Base-by-base conservation (phyloP, 2,329 filamentous ascomycete genomes). In the Drechslerella coelobrocha region DNA sequence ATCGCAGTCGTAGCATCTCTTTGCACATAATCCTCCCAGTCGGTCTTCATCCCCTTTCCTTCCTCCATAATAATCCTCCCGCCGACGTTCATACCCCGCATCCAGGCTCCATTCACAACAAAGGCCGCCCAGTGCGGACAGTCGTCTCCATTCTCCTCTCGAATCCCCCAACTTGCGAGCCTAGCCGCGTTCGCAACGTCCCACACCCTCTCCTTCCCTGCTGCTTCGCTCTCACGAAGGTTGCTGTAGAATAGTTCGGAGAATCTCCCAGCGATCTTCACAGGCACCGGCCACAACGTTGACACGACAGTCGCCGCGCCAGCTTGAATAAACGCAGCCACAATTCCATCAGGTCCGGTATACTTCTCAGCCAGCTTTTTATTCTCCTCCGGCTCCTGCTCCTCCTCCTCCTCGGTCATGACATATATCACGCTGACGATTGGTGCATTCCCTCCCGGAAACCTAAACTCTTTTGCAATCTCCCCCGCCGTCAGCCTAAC, bases 231-330 rank as follows among this genome's bases (percentile, higher is more conserved):
- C 24, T 34, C 17, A 27, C 31, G 45, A 45, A 62, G 63, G 37
- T 59, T 41, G 47, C 43, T 21, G 23, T 59, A 62, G 23, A 71
- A 54, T 4, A 71, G 26, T 21, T 62, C 53, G 8, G 57, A 27
- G 39, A 71, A 71, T 8, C 66, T 43, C 12, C 23, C 21, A 14
- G 66, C 66, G 21, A 63, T 26, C 1, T 43, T 9, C 19, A 29
- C 34, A 6, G 66, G 66, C 6, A 71, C 66, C 10, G 66, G 66
- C 66, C 66, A 71, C 12, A 71, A 45, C 6, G 66, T 71, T 19
- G 66, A 59, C 17, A 71, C 21, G 9, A 71, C 66, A 19, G 19
- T 63, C 23, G 57, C 56, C 19, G 66, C 66, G 2, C 66, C 66
- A 2, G 66, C 52, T 37, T 71, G 57, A 12, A 71, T 26, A 37